Percentiles rank a stretch among this genome's conserved stretches.
phyloP scores from a whole-genome alignment of 352 stramenopile genomes.

The Pilasporangium apinafurcum region DNA sequence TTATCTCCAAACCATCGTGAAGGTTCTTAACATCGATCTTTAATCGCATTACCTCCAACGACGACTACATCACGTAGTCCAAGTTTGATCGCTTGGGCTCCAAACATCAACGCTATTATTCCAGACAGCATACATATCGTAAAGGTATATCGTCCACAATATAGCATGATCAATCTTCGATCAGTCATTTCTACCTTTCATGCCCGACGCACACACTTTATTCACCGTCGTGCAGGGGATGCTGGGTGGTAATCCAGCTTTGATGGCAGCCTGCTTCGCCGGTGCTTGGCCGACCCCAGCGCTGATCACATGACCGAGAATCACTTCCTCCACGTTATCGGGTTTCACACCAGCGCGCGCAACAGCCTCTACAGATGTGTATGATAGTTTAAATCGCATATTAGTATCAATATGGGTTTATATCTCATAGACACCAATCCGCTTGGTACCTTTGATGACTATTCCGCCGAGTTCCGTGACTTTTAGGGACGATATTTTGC shows the following conservation, averaged over 20 bases:
- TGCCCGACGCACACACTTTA: conserved; percentile 95
- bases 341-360: conserved; percentile 35
- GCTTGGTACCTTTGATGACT: conserved; percentile 70
- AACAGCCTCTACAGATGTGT: conserved; percentile 23
- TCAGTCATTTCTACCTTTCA: conserved; percentile 60
- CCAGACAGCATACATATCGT: background rate
- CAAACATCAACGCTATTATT: conserved; percentile 67
- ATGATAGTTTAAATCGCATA: background rate
- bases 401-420: background rate
- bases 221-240: conserved; percentile 97
- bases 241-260: conserved; percentile 55
- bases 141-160: too few relatives aligned
- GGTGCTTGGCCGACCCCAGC: conserved; percentile 94
- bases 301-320: conserved; percentile 93
- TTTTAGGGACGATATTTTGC: conserved; percentile 76
- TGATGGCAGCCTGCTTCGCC: conserved; percentile 84
- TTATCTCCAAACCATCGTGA: background rate
- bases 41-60: conserved; percentile 37
- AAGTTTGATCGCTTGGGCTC: conserved; percentile 84
- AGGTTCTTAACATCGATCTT: background rate
- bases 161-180: background rate
- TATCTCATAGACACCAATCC: too few relatives aligned
- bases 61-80: conserved; percentile 76
- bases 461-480: conserved; percentile 85
- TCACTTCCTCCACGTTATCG: conserved; percentile 88